Percentiles rank a stretch among this genome's conserved stretches.
Conservation (phyloP, 768 basidiomycete genomes). For the Amanita subjunquillea region DNA sequence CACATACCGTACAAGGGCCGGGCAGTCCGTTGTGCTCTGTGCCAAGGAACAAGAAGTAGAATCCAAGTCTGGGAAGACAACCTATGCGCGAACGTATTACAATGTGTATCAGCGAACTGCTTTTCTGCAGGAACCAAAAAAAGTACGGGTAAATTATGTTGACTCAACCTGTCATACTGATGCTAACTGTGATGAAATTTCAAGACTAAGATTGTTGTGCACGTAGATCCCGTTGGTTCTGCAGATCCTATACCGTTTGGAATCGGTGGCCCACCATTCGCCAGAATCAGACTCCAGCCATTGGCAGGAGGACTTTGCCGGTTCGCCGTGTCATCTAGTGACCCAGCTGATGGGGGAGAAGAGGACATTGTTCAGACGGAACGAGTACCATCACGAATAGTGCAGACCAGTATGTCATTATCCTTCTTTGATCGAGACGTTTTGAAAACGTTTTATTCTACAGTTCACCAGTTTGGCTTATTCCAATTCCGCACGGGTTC, state of each 20-base stretch:
- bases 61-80: conserved; percentile 45
- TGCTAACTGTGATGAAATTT: not conserved
- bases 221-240: conserved; percentile 67
- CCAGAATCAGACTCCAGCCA: conserved; percentile 75
- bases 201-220: conserved; percentile 82
- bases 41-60: conserved; percentile 74
- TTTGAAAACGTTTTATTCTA: not conserved
- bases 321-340: conserved; percentile 65
- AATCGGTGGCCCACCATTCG: conserved; percentile 57
- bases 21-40: conserved; percentile 63
- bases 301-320: conserved; percentile 77
- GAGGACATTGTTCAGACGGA: conserved; percentile 78
- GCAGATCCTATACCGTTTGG: conserved; percentile 77
- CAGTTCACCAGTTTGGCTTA: conserved; percentile 82
- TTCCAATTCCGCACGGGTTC: conserved; percentile 77
- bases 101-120: conserved; percentile 80
- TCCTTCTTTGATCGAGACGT: not conserved
- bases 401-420: conserved; percentile 64
- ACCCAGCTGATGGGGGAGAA: conserved; percentile 62
- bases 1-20: conserved; percentile 58
- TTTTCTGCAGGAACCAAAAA: conserved; percentile 68
- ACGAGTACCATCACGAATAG: conserved; percentile 62
- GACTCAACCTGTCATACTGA: conserved; percentile 1
- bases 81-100: conserved; percentile 74
- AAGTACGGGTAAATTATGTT: conserved; percentile 37